These are phyloP conservation scores for Agarophyton chilense DNA, from an alignment of 23 red algal genomes.

Conservation along the genomic window DNA sequence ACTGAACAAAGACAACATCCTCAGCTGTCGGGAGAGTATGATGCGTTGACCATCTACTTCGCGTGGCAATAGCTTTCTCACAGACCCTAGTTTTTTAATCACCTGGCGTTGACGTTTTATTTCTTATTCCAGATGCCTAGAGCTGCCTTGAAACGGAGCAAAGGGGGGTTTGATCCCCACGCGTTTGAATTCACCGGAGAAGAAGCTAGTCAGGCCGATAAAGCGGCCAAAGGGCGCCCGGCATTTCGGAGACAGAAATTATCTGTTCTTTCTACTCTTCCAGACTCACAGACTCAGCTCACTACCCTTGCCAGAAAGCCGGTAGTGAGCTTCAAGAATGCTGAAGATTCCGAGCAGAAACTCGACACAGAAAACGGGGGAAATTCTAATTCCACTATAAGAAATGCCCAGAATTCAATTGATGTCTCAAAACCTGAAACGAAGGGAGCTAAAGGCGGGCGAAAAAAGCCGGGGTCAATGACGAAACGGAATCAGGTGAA, in stretches of 20 bases:
- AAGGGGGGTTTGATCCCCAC: background rate
- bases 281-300: background rate
- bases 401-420: background rate
- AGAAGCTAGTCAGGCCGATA: constrained; percentile 18
- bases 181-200: constrained; percentile 26
- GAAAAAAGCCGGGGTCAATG: background rate
- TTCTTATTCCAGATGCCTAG: background rate
- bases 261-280: constrained; percentile 25
- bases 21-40: too few relatives aligned
- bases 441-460: background rate
- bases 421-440: background rate
- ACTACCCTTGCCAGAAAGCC: background rate
- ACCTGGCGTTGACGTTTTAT: background rate
- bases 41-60: background rate
- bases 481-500: background rate
- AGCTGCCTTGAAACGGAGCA: background rate
- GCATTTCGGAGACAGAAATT: constrained; percentile 7
- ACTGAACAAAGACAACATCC: too few relatives aligned
- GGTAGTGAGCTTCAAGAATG: background rate
- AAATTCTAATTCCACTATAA: background rate
- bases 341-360: background rate
- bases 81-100: background rate
- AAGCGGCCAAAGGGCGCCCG: background rate
- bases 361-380: background rate
- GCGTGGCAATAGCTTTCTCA: background rate